phyloP scores from a whole-genome alignment of 495 filamentous ascomycete genomes.

The Trichoderma reesei region DNA sequence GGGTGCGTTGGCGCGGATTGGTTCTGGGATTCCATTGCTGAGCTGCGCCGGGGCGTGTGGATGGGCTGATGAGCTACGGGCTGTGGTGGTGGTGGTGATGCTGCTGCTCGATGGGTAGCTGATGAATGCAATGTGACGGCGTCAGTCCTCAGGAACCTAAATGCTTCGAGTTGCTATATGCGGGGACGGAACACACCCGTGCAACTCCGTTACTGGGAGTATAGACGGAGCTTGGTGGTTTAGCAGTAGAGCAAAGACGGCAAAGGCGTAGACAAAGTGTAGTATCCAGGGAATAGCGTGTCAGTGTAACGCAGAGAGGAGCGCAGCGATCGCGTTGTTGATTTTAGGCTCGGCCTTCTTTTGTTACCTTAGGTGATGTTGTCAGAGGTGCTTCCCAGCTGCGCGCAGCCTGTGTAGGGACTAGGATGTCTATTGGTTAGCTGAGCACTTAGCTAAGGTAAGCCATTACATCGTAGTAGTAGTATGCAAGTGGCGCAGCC shows the following conservation, averaged over 20 bases:
- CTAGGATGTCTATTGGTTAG: no score
- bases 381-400: not conserved
- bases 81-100: conserved; percentile 31
- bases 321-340: conserved; percentile 11
- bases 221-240: no score
- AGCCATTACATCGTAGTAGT: no score
- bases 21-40: conserved; percentile 39
- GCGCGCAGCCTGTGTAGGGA: not conserved
- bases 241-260: no score
- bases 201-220: no score
- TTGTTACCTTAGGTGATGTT: not conserved
- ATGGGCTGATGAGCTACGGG: not conserved
- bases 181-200: no score
- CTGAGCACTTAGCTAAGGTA: not conserved
- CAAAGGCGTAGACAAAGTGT: no score
- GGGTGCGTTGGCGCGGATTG: conserved; percentile 27
- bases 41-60: no score
- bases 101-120: conserved; percentile 36
- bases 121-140: not conserved
- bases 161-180: not conserved
- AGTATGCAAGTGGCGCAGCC: not conserved
- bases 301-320: conserved; percentile 47
- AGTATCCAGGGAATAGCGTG: not conserved
- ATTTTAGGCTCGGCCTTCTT: not conserved
- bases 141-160: not conserved